Conservation (phyloP, 1,284 basidiomycete genomes). For the Leccinum fallax region DNA sequence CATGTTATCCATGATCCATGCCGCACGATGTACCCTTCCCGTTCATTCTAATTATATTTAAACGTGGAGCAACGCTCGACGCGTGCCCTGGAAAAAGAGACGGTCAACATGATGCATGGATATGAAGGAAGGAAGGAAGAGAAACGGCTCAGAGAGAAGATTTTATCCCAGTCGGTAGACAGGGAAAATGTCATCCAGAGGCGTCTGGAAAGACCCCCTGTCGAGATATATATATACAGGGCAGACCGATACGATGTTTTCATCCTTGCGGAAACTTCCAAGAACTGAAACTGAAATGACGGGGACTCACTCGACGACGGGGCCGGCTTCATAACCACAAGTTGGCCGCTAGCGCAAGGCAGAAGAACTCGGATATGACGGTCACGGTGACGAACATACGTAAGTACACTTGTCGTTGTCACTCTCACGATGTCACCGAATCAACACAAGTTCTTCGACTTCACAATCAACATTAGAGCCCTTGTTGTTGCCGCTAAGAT, state of each 20-base stretch:
- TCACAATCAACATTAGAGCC: background rate
- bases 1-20: background rate
- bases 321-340: background rate
- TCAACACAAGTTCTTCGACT: background rate
- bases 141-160: constrained; percentile 37
- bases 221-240: constrained; percentile 12
- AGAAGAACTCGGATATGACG: too few species aligned
- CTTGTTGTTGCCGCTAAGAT: background rate
- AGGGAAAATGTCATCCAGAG: constrained; percentile 27
- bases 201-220: constrained; percentile 31
- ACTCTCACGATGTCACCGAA: too few species aligned
- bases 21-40: background rate
- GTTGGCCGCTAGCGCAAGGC: too few species aligned
- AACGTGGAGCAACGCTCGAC: constrained; percentile 4
- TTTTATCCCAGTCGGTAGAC: constrained; percentile 17
- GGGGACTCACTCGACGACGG: background rate
- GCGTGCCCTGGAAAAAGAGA: constrained; percentile 6
- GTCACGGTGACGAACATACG: too few species aligned
- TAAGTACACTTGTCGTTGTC: too few species aligned
- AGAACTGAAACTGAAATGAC: constrained; percentile 7
- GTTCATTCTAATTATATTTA: background rate
- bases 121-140: constrained; percentile 1
- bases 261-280: constrained; percentile 19
- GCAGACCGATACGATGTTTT: constrained; percentile 22
- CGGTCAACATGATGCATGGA: constrained; percentile 17